Base-by-base conservation (phyloP, 1,284 basidiomycete genomes). In the Fomitopsis pinicola region DNA sequence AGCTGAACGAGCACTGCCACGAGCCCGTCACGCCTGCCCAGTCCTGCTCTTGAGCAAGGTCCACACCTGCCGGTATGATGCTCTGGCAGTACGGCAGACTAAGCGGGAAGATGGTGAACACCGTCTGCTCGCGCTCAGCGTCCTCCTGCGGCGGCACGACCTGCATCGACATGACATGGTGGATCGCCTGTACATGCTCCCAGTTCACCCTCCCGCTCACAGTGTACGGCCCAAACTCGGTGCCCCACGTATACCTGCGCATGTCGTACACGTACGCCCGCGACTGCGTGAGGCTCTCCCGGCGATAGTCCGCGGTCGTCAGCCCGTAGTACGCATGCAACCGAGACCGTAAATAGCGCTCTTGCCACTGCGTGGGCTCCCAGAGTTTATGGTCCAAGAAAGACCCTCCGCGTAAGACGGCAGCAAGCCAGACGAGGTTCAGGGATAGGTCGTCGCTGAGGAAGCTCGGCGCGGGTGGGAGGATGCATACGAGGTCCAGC, bases 1-100 rank as follows among this genome's bases (percentile, higher is more conserved):
- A 91, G 61, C 82, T 85, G 66, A 88, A 89, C 35, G 81, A 80
- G 9, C 84, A 79, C 5, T 75, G 71, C 88, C 88, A 91, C 17
- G 71, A 42, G 0, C 88, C 88, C 35, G 76, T 75, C 0, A 89
- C 73, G 2, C 84, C 84, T 0, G 83, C 88, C 88, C 88, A 90
- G 70, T 91, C 88, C 26, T 70, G 64, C 55, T 70, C 73, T 46
- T 61, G 59, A 55, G 78, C 73, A 33, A 80, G 61, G 58, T 80
- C 67, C 55, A 79, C 40, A 0, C 69, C 78, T 0, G 67, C 64
- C 0, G 79, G 77, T 2, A 84, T 72, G 50, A 80, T 63, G 46
- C 79, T 78, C 68, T 88, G 85, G 50, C 82, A 83, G 65, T 76
- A 82, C 26, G 81, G 77, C 58, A 86, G 64, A 63, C 81, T 82